A percentile compares a stretch with the other conserved stretches of the same genome.
Conservation (phyloP, 192 early-diverging fungal species). For the Podila verticillata region DNA sequence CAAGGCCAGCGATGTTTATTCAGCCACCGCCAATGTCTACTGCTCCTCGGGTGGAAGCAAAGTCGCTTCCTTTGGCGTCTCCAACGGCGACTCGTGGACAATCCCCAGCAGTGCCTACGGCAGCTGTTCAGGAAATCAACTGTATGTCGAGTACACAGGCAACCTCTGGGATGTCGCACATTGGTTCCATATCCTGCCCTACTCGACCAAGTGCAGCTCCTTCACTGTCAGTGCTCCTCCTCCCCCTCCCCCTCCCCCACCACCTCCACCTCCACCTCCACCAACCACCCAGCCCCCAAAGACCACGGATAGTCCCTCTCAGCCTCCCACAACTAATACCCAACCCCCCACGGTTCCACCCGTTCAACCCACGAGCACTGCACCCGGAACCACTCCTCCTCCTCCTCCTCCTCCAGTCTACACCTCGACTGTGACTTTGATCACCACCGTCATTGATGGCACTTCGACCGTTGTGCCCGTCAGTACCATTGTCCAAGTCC, state of each 20-base stretch:
- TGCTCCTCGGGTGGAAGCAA: conserved; percentile 11
- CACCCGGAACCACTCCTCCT: neutral
- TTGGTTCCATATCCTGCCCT: neutral
- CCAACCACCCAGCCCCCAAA: neutral
- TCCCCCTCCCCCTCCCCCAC: neutral
- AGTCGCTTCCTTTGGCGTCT: conserved; percentile 8
- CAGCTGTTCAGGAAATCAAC: conserved; percentile 5
- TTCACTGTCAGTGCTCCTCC: conserved; percentile 4
- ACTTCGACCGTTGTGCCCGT: conserved; percentile 20
- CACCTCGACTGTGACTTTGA: conserved; percentile 4
- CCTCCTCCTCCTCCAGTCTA: conserved; percentile 4
- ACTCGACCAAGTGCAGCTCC: conserved; percentile 7
- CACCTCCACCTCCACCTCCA: conserved; percentile 5
- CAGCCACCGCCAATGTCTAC: conserved; percentile 17
- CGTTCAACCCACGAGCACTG: neutral
- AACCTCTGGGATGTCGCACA: conserved; percentile 15
- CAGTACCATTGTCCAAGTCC: neutral
- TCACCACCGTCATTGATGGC: conserved; percentile 35
- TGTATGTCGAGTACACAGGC: conserved; percentile 27
- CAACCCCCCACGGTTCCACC: conserved; percentile 6
- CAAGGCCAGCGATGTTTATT: conserved; percentile 11
- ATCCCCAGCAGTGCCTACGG: conserved; percentile 12
- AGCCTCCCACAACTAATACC: conserved; percentile 1
- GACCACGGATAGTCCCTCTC: neutral
- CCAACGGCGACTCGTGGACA: conserved; percentile 20